These are phyloP conservation scores for Solanum ahanhuiri DNA, from an alignment of 257 asterid genomes.

Conservation along the genomic window DNA sequence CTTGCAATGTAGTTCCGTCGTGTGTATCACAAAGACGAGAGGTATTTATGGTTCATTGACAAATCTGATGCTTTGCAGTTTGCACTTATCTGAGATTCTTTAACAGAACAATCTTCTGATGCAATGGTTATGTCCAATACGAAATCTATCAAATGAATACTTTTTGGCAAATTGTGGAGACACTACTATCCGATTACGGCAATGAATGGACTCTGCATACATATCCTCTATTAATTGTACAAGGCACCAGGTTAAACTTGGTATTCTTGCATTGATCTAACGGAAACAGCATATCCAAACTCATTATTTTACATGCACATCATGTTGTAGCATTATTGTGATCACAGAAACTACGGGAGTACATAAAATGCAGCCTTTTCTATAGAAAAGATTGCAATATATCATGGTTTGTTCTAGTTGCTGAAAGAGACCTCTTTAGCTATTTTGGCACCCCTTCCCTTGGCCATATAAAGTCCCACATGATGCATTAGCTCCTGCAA, in stretches of 20 bases:
- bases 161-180: not conserved
- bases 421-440: conserved; percentile 22
- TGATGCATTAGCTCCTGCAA: conserved; percentile 42
- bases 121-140: not conserved
- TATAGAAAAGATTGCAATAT: not conserved
- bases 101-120: not conserved
- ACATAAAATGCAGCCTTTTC: not conserved
- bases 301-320: not conserved
- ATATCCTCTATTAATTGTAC: not conserved
- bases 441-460: conserved; percentile 56
- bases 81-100: not conserved
- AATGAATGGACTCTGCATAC: no score
- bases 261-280: not conserved
- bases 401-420: not conserved
- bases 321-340: not conserved
- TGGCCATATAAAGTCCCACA: conserved; percentile 3
- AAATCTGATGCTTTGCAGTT: not conserved
- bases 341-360: not conserved
- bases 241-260: not conserved
- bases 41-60: not conserved
- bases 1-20: not conserved
- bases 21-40: not conserved
- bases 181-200: no score
- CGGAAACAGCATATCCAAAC: not conserved
- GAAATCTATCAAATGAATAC: not conserved